A percentile compares a stretch with the other conserved stretches of the same genome.
Evolutionary conservation across 495 filamentous ascomycete species (phyloP).

Genomic region (Viridothelium virens): DNA sequence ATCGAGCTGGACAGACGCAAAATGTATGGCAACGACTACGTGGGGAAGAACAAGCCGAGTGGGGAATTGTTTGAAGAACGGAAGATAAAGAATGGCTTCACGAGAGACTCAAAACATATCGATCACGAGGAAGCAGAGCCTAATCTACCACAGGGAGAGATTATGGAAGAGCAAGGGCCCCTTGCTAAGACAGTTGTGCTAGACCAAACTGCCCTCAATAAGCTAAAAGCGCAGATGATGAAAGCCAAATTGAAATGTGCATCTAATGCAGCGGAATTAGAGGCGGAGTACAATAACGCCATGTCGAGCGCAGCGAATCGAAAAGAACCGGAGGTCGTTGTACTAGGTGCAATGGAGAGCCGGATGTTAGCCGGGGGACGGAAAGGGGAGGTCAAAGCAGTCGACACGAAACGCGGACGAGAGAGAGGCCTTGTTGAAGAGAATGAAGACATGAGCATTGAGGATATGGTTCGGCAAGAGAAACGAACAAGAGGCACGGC

Average conservation of each 20-base stretch:
- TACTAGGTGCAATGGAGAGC: constrained; percentile 80
- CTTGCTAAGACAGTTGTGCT: constrained; percentile 43
- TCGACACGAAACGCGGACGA: constrained; percentile 67
- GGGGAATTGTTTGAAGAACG: constrained; percentile 81
- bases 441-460: constrained; percentile 92
- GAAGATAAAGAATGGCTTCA: constrained; percentile 46
- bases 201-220: constrained; percentile 75
- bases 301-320: constrained; percentile 51
- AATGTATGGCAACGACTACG: constrained; percentile 77
- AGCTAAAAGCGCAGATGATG: constrained; percentile 85
- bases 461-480: constrained; percentile 94
- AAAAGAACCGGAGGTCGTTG: constrained; percentile 58
- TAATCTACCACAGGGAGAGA: constrained; percentile 39
- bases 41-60: constrained; percentile 78
- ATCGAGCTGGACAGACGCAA: constrained; percentile 79
- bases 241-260: constrained; percentile 78
- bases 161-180: constrained; percentile 40
- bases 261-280: constrained; percentile 66
- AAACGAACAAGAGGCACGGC: constrained; percentile 68
- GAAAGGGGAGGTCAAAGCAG: constrained; percentile 61
- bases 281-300: constrained; percentile 74
- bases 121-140: constrained; percentile 41
- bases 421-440: constrained; percentile 75
- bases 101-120: constrained; percentile 30
- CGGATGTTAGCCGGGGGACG: constrained; percentile 73